These are phyloP conservation scores for Aspergillus latus DNA, from an alignment of 2,329 filamentous ascomycete species.

Conservation along the genomic window DNA sequence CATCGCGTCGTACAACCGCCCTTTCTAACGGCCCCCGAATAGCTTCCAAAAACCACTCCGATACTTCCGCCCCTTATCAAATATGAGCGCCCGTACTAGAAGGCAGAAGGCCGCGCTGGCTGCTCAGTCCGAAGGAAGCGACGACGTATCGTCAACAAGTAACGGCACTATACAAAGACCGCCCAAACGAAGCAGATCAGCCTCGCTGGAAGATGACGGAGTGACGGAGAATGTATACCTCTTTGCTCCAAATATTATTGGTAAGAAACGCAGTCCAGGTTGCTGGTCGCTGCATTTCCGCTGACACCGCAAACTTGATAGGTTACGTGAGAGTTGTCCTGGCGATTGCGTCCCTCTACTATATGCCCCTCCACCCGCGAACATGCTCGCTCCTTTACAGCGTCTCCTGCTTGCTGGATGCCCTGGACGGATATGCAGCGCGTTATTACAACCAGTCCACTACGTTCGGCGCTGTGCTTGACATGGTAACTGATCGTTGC, in stretches of 20 bases:
- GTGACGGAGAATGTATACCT: constrained; percentile 73
- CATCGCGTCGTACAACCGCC: constrained; percentile 2
- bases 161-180: constrained; percentile 35
- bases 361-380: constrained; percentile 98
- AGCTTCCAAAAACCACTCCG: not conserved
- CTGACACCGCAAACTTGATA: constrained; percentile 34
- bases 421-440: constrained; percentile 88
- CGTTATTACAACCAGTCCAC: constrained; percentile 85
- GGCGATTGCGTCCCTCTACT: constrained; percentile 89
- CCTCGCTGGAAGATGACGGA: constrained; percentile 30
- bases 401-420: constrained; percentile 91
- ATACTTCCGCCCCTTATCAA: constrained; percentile 2
- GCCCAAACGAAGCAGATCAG: constrained; percentile 30
- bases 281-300: not conserved
- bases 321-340: constrained; percentile 77
- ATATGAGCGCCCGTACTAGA: constrained; percentile 40
- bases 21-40: not conserved
- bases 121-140: constrained; percentile 32
- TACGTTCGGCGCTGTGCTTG: constrained; percentile 90
- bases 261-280: constrained; percentile 48
- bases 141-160: constrained; percentile 29
- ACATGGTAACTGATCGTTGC: constrained; percentile 98
- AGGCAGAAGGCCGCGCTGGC: constrained; percentile 40
- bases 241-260: constrained; percentile 79
- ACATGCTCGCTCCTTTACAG: constrained; percentile 86